Evolutionary conservation across 2,329 filamentous ascomycete genomes (phyloP).

Genomic region (Fusarium ramigenum): DNA sequence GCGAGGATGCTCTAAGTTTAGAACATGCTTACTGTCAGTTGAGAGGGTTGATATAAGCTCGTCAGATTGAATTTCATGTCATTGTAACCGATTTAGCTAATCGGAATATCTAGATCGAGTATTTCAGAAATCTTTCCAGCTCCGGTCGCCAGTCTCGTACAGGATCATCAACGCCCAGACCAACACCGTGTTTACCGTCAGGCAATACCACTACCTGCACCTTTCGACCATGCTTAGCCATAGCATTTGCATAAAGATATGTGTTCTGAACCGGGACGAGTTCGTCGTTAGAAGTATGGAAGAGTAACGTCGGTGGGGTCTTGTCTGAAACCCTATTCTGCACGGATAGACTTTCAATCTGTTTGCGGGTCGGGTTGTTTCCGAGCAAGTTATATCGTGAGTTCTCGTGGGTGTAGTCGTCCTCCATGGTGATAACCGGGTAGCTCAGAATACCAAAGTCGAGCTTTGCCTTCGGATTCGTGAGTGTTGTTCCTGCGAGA

Average conservation of each 20-base stretch:
- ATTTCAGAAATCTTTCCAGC: slow-evolving; percentile 23
- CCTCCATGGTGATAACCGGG: slow-evolving; percentile 23
- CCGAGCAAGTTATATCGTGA: slow-evolving; percentile 26
- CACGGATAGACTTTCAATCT: slow-evolving; percentile 14
- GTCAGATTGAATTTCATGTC: neutral
- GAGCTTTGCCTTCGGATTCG: slow-evolving; percentile 13
- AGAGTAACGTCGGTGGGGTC: slow-evolving; percentile 24
- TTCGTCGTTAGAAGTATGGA: slow-evolving; percentile 28
- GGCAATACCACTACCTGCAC: slow-evolving; percentile 20
- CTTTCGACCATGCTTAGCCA: slow-evolving; percentile 9
- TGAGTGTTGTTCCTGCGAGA: slow-evolving; percentile 26
- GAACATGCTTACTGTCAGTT: neutral
- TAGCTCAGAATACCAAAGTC: slow-evolving; percentile 33
- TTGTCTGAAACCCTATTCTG: slow-evolving; percentile 21
- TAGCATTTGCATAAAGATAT: slow-evolving; percentile 20
- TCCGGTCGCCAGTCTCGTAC: slow-evolving; percentile 27
- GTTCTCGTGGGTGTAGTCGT: slow-evolving; percentile 22
- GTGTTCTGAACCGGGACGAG: slow-evolving; percentile 27
- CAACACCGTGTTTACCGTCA: slow-evolving; percentile 22
- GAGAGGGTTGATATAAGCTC: rapidly evolving
- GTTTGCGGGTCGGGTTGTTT: neutral
- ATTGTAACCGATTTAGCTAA: too few species aligned
- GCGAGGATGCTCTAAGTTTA: neutral
- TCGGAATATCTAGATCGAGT: slow-evolving; percentile 9
- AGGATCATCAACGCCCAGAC: slow-evolving; percentile 21